Base-by-base conservation (phyloP, 306 rosid species). In the Betula pendula region DNA sequence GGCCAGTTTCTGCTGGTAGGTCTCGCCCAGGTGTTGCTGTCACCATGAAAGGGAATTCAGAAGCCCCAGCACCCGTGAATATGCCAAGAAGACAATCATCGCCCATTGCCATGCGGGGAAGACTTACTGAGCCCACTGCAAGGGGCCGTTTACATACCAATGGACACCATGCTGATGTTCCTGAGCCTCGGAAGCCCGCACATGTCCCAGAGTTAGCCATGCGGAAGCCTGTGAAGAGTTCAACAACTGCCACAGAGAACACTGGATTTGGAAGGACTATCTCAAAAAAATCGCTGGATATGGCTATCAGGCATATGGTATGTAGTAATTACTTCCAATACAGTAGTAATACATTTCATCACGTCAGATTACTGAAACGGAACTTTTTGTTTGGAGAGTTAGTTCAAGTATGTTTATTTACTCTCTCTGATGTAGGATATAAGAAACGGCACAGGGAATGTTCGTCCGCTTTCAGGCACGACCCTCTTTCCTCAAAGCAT, bases 281-380 rank as follows among this genome's bases (percentile, higher is more conserved):
- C 88, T 95, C 99, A 22, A 95, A 92, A 88, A 95, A 89, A 83
- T 95, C 99, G 42, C 89, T 95, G 67, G 99, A 95, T 79, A 88
- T 95, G 97, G 99, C 99, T 58, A 92, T 92, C 77, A 89, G 91
- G 77, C 97, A 92, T 84, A 95, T 92, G 99, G 99, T 95, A 82
- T 49, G 92, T 74, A 74, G 27, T 75, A 51, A 24, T 49, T 50
- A 59, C 43, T 49, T 48, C 8, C 65, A 49, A 27, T 38, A 31
- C 69, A 31, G 24, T 50, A 22, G 38, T 38, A 40, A 62, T 22
- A 50, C 24, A 62, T 48, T 47, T 42, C 33, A 4, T 76, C 53
- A 19, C 14, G n/a, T 43, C 35, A 20, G 68, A 2, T n/a, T 45
- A 9, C 29, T 43, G 3, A 48, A 65, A 63, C 15, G 22, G 9